Evolutionary conservation across 352 stramenopile genomes (phyloP).

Genomic region (Thraustochytrium striatum): DNA sequence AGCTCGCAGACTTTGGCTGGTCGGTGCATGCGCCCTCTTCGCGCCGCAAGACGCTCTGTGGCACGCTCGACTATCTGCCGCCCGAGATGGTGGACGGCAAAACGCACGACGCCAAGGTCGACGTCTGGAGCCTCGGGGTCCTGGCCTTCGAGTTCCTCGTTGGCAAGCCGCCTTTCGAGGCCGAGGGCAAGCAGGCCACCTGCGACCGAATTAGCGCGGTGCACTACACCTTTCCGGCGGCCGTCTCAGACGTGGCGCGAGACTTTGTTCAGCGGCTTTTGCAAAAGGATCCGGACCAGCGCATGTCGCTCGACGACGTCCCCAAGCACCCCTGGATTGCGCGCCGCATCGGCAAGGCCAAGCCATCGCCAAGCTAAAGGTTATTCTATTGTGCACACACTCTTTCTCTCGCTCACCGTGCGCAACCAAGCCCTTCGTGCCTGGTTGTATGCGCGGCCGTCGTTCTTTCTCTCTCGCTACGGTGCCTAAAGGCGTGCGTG

Average conservation of each 20-base stretch:
- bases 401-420: no score
- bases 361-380: no score
- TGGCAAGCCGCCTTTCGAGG: conserved; percentile 94
- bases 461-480: no score
- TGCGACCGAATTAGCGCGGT: neutral
- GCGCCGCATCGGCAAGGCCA: no score
- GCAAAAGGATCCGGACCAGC: conserved; percentile 69
- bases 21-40: conserved; percentile 80
- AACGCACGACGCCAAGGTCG: conserved; percentile 92
- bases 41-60: conserved; percentile 83
- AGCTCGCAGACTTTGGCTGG: conserved; percentile 99
- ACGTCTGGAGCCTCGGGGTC: conserved; percentile 97
- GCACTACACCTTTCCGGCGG: conserved; percentile 5
- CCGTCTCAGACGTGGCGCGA: neutral
- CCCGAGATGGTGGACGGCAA: conserved; percentile 99
- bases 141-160: conserved; percentile 98
- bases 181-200: conserved; percentile 24
- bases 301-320: conserved; percentile 67
- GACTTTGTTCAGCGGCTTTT: conserved; percentile 49
- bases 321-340: conserved; percentile 76
- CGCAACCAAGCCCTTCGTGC: no score
- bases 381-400: no score
- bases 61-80: conserved; percentile 98
- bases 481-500: no score
- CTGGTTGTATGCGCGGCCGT: no score